Evolutionary conservation across 305 asterid species (phyloP).

Genomic region (Withania somnifera): DNA sequence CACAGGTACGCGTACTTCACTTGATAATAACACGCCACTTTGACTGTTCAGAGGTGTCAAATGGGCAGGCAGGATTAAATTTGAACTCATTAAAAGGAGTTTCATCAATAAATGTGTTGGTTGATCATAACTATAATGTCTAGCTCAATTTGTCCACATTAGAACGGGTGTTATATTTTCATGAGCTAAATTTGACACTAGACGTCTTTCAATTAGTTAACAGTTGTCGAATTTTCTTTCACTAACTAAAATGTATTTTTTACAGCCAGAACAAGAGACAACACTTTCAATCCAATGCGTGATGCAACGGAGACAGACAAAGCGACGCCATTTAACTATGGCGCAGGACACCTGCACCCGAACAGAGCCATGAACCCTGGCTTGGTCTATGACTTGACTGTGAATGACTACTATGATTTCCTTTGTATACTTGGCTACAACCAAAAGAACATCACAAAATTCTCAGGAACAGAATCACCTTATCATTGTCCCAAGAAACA

Average conservation of each 20-base stretch:
- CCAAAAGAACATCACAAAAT: slow-evolving; percentile 6
- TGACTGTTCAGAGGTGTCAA: background rate
- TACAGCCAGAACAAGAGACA: slow-evolving; percentile 46
- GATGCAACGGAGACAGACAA: slow-evolving; percentile 2
- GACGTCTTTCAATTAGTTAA: background rate
- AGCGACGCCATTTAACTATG: slow-evolving; percentile 38
- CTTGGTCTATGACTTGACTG: slow-evolving; percentile 54
- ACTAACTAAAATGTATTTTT: background rate
- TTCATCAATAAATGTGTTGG: too few relatives aligned
- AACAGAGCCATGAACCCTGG: slow-evolving; percentile 68
- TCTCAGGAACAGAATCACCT: slow-evolving; percentile 4
- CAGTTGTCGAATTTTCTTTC: background rate
- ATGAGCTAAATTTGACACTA: background rate
- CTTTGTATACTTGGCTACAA: slow-evolving; percentile 55
- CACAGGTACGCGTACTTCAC: slow-evolving; percentile 14
- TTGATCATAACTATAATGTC: too few relatives aligned
- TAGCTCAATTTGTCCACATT: background rate
- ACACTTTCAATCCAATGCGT: slow-evolving; percentile 21
- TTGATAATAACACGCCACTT: background rate
- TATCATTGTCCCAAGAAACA: slow-evolving; percentile 29
- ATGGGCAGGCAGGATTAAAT: background rate
- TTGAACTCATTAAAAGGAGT: too few relatives aligned
- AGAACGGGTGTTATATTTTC: background rate
- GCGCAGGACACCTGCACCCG: slow-evolving; percentile 55
- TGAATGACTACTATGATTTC: slow-evolving; percentile 41